These are phyloP conservation scores for Erysimum pusillum DNA, from an alignment of 441 rosid species.

Conservation along the genomic window DNA sequence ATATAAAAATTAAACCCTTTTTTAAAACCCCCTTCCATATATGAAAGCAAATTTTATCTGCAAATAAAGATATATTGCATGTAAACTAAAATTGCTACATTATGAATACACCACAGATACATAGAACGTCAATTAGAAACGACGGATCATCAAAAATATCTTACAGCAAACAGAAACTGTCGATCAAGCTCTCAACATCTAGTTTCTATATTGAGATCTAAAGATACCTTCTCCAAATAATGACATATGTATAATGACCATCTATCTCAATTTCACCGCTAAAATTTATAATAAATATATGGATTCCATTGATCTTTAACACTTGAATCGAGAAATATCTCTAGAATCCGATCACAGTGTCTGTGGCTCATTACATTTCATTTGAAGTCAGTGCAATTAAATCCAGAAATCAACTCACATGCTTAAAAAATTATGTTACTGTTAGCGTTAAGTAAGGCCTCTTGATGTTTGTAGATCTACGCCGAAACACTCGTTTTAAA, in stretches of 20 bases:
- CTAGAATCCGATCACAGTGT: constrained; percentile 29
- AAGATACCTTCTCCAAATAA: not conserved
- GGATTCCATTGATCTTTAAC: constrained; percentile 6
- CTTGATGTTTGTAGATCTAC: constrained; percentile 43
- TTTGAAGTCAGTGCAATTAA: constrained; percentile 31
- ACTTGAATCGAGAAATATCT: constrained; percentile 37
- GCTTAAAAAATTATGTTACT: constrained; percentile 27
- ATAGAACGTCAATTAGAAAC: not conserved
- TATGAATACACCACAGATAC: not conserved
- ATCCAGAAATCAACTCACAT: constrained; percentile 40
- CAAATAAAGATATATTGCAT: not conserved
- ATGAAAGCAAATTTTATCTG: not conserved
- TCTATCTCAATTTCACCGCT: not conserved
- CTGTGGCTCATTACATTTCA: constrained; percentile 17
- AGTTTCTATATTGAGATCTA: not conserved
- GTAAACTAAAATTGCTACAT: not conserved
- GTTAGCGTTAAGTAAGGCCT: constrained; percentile 42
- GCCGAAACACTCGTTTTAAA: constrained; percentile 44
- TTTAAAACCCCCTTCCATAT: too few species aligned
- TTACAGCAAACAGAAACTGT: not conserved
- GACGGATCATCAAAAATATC: not conserved
- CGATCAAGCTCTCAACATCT: not conserved
- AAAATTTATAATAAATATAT: not conserved
- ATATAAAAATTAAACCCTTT: too few species aligned
- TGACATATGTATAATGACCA: constrained; percentile 21